Evolutionary conservation across 1,284 basidiomycete species (phyloP).

Genomic region (Porphyrellus sp.): DNA sequence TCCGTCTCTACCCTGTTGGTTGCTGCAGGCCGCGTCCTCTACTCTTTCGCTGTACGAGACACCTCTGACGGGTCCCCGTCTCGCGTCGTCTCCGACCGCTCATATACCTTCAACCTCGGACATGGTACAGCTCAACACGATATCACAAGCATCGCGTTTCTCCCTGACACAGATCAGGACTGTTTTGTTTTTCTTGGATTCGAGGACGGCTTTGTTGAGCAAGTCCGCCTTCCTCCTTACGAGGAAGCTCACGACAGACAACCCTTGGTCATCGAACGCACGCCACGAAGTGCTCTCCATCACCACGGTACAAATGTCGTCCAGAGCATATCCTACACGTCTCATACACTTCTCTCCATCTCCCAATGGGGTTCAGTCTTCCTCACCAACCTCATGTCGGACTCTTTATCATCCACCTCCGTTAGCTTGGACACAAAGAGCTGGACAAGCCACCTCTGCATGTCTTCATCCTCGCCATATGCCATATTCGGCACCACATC

Average conservation of each 20-base stretch:
- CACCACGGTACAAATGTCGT: slow-evolving; percentile 46
- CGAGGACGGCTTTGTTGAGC: slow-evolving; percentile 57
- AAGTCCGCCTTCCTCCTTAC: slow-evolving; percentile 37
- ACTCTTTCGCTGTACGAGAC: slow-evolving; percentile 53
- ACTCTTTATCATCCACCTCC: slow-evolving; percentile 28
- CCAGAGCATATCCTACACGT: slow-evolving; percentile 51
- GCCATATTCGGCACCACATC: slow-evolving; percentile 67
- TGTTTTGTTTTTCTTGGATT: slow-evolving; percentile 57
- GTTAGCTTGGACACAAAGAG: slow-evolving; percentile 50
- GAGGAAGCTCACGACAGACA: slow-evolving; percentile 1
- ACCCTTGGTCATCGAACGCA: slow-evolving; percentile 19
- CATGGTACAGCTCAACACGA: slow-evolving; percentile 39
- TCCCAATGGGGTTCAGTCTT: slow-evolving; percentile 52
- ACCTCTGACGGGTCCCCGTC: slow-evolving; percentile 39
- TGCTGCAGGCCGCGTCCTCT: slow-evolving; percentile 57
- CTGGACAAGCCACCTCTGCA: slow-evolving; percentile 60
- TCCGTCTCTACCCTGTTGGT: slow-evolving; percentile 57
- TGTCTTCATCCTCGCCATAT: slow-evolving; percentile 50
- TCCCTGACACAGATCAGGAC: slow-evolving; percentile 49
- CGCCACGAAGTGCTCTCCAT: slow-evolving; percentile 27
- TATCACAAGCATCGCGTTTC: slow-evolving; percentile 51
- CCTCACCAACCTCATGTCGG: slow-evolving; percentile 37
- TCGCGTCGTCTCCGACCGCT: slow-evolving; percentile 44
- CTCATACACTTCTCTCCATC: slow-evolving; percentile 49
- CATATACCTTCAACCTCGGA: slow-evolving; percentile 38